Conservation (phyloP, 176 grass and related monocot species). For the Tillandsia fasciculata region DNA sequence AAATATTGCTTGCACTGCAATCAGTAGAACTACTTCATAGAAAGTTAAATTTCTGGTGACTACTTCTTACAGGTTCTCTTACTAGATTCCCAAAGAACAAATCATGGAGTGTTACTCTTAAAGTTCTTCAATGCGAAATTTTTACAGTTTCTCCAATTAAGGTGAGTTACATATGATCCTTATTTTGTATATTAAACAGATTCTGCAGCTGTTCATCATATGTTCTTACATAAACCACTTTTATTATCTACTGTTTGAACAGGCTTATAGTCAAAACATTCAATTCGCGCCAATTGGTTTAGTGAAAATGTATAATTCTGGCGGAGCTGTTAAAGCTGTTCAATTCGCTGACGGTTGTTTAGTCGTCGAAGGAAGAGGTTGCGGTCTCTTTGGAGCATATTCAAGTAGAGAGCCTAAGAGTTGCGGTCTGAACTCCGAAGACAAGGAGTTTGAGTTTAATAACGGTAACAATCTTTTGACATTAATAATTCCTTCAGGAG, state of each 20-base stretch:
- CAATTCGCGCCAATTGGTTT: constrained; percentile 23
- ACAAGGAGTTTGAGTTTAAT: constrained; percentile 4
- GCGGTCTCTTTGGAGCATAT: constrained; percentile 22
- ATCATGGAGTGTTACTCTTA: constrained; percentile 17
- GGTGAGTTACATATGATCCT: constrained; percentile 1
- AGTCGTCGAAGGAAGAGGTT: constrained; percentile 15
- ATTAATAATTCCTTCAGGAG: constrained; percentile 15
- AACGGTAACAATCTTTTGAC: constrained; percentile 6
- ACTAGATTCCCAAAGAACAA: constrained; percentile 17
- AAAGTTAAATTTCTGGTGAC: neutral
- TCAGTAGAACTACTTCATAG: neutral
- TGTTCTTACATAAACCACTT: neutral
- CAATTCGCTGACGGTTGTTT: neutral
- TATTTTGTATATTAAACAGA: neutral
- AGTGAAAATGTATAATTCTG: constrained; percentile 26
- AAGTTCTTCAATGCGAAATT: constrained; percentile 17
- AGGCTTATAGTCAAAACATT: constrained; percentile 11
- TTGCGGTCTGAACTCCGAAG: constrained; percentile 13
- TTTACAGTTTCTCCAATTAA: constrained; percentile 24
- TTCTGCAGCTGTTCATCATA: neutral
- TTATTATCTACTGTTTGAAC: neutral
- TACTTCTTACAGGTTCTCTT: constrained; percentile 10
- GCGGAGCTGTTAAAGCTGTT: constrained; percentile 12
- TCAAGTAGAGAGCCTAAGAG: constrained; percentile 12
- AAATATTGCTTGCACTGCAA: no score